These are phyloP conservation scores for Chytridium lagenaria DNA, from an alignment of 371 early-diverging fungal species.

Conservation along the genomic window DNA sequence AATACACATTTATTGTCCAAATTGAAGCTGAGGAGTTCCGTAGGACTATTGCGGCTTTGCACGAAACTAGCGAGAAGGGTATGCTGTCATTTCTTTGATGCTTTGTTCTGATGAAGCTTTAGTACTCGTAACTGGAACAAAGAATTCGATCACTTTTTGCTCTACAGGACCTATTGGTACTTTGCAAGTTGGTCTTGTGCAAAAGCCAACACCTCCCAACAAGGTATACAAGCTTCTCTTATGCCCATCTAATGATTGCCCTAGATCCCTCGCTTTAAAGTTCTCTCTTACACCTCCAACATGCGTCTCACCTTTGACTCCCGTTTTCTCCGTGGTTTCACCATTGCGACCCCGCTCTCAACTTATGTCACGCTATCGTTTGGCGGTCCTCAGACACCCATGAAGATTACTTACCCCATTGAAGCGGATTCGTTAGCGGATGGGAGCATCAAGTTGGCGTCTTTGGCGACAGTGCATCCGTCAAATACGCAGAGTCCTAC, in stretches of 20 bases:
- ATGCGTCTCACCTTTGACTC: constrained; percentile 39
- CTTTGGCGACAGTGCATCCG: not conserved
- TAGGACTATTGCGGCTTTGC: constrained; percentile 39
- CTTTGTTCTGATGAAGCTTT: not conserved
- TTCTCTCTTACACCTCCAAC: constrained; percentile 29
- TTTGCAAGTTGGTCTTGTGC: constrained; percentile 44
- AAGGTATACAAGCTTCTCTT: constrained; percentile 24
- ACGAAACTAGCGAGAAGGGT: constrained; percentile 42
- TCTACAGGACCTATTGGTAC: constrained; percentile 35
- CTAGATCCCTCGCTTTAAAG: constrained; percentile 42
- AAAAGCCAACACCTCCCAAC: constrained; percentile 33
- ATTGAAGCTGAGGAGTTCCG: constrained; percentile 39
- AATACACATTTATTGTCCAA: constrained; percentile 38
- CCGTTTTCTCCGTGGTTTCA: constrained; percentile 39
- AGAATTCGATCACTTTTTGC: constrained; percentile 43
- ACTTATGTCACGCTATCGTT: constrained; percentile 38
- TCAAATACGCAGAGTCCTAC: no score
- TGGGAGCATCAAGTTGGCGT: constrained; percentile 7
- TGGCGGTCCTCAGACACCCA: constrained; percentile 22
- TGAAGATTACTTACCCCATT: constrained; percentile 39
- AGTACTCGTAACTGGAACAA: constrained; percentile 36
- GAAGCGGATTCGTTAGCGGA: constrained; percentile 24
- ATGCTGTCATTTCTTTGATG: not conserved
- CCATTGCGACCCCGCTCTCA: constrained; percentile 37
- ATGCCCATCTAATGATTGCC: not conserved